Conservation (phyloP, 2,329 filamentous ascomycete genomes). For the Fusarium sambucinum region DNA sequence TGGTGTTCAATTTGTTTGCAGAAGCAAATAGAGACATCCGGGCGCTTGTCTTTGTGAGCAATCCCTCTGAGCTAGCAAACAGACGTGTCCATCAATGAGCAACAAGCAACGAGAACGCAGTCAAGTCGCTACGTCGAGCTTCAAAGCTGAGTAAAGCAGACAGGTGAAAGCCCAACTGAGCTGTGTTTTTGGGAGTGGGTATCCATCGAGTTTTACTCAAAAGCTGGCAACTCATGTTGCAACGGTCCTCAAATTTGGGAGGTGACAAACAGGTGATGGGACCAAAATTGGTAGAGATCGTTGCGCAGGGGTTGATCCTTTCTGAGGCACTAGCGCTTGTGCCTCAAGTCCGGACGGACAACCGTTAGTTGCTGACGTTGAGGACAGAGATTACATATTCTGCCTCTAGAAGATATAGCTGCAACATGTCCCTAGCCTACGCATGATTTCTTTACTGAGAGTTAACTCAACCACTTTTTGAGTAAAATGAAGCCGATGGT, state of each 20-base stretch:
- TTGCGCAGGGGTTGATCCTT: conserved; percentile 4
- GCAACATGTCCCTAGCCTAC: neutral
- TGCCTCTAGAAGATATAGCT: neutral
- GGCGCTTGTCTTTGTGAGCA: neutral
- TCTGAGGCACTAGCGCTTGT: conserved; percentile 25
- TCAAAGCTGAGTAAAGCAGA: too few relatives aligned
- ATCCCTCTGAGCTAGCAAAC: neutral
- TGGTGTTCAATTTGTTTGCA: neutral
- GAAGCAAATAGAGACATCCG: neutral
- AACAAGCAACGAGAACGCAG: neutral
- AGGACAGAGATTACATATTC: neutral
- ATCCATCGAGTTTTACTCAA: conserved; percentile 5
- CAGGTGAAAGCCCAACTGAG: neutral
- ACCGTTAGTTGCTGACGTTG: neutral
- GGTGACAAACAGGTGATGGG: conserved; percentile 1
- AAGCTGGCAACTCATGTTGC: neutral
- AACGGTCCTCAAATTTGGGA: conserved; percentile 10
- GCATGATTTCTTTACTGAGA: neutral
- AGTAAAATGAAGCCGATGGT: neutral
- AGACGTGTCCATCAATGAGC: conserved; percentile 14
- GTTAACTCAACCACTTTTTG: neutral
- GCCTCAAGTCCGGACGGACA: neutral
- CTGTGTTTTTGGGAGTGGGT: neutral
- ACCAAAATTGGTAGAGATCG: conserved; percentile 20
- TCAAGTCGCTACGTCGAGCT: neutral